These are phyloP conservation scores for Candida piceae DNA, from an alignment of 805 yeast species.

Conservation along the genomic window DNA sequence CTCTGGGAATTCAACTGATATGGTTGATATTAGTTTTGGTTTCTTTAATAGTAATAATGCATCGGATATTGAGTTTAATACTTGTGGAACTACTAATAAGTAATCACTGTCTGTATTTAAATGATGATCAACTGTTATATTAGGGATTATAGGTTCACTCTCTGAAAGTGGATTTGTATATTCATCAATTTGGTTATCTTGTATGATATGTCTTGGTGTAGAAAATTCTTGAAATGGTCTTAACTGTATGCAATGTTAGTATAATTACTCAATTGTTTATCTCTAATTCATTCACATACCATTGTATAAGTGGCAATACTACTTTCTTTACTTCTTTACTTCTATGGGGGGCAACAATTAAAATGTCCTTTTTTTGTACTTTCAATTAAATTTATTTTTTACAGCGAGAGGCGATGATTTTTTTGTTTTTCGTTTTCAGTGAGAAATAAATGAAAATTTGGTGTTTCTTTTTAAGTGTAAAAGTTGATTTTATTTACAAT, in stretches of 20 bases:
- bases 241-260: constrained; percentile 25
- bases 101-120: constrained; percentile 15
- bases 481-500: not conserved
- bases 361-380: too few relatives aligned
- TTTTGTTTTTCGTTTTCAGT: too few relatives aligned
- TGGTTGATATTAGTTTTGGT: constrained; percentile 13
- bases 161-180: constrained; percentile 12
- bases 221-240: constrained; percentile 44
- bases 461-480: not conserved
- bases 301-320: too few relatives aligned
- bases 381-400: too few relatives aligned
- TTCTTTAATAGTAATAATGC: too few relatives aligned
- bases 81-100: constrained; percentile 30
- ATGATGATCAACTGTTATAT: constrained; percentile 20
- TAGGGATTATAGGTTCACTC: constrained; percentile 24
- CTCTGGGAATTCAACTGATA: constrained; percentile 10
- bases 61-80: constrained; percentile 20
- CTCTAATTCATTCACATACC: too few relatives aligned
- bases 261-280: too few relatives aligned
- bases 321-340: too few relatives aligned
- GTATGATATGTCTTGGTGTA: constrained; percentile 43
- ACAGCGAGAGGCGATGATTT: too few relatives aligned
- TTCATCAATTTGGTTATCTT: constrained; percentile 30
- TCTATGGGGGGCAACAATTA: too few relatives aligned
- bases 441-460: too few relatives aligned